These are phyloP conservation scores for Ogataea populi-albae DNA, from an alignment of 805 yeast genomes.

Conservation along the genomic window DNA sequence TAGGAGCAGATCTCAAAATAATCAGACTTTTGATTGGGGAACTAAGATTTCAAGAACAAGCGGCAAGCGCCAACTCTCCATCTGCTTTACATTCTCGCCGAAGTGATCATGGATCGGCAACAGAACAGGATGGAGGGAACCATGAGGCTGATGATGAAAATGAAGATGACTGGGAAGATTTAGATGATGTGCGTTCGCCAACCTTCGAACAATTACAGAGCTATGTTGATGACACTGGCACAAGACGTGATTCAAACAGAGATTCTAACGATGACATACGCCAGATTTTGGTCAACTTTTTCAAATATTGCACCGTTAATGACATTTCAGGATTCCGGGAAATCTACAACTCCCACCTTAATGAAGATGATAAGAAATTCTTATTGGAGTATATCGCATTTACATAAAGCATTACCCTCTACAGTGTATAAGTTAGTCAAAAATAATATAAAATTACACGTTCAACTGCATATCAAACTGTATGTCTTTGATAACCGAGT, in stretches of 20 bases:
- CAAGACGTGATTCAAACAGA: conserved; percentile 28
- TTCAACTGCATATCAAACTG: conserved; percentile 28
- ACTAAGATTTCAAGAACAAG: conserved; percentile 59
- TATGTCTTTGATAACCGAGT: conserved; percentile 29
- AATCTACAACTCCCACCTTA: conserved; percentile 43
- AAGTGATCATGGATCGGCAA: too few relatives aligned
- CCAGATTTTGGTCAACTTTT: conserved; percentile 46
- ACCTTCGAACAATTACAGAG: conserved; percentile 60
- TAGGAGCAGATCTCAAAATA: conserved; percentile 71
- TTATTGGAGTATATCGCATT: conserved; percentile 43
- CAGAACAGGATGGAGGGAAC: conserved; percentile 24
- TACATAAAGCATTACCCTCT: conserved; percentile 7
- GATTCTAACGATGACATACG: conserved; percentile 32
- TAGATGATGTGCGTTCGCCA: conserved; percentile 63
- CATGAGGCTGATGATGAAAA: conserved; percentile 41
- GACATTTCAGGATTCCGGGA: conserved; percentile 50
- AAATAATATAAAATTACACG: conserved; percentile 4
- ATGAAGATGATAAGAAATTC: conserved; percentile 51
- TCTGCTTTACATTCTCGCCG: too few relatives aligned
- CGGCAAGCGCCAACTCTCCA: too few relatives aligned
- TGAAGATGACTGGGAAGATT: conserved; percentile 73
- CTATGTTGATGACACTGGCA: conserved; percentile 41
- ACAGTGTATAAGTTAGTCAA: not conserved
- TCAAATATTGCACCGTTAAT: conserved; percentile 52
- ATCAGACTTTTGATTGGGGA: conserved; percentile 69